These are phyloP conservation scores for Zoysia japonica DNA, from an alignment of 176 grass and related monocot species.

Conservation along the genomic window DNA sequence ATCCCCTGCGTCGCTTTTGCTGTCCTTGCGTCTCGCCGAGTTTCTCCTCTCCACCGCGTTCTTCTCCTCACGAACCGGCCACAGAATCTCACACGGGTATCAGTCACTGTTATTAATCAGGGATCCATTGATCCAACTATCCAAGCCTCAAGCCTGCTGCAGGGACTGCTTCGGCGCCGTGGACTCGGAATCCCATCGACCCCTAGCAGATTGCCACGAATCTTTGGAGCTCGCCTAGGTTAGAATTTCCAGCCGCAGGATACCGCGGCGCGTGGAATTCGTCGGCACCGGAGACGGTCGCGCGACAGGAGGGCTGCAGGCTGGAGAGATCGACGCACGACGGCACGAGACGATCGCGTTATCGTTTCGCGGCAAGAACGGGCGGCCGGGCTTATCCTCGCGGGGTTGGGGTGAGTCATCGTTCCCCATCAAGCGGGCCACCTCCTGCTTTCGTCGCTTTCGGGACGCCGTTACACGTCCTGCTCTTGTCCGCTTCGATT, in stretches of 20 bases:
- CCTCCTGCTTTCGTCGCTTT: slow-evolving; percentile 34
- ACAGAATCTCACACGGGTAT: neutral
- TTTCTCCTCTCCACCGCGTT: neutral
- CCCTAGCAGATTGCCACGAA: no score
- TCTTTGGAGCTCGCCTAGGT: no score
- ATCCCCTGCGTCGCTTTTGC: neutral
- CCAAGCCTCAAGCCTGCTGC: no score
- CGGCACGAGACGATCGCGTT: slow-evolving; percentile 15
- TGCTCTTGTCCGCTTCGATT: slow-evolving; percentile 14
- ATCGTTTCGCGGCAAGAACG: slow-evolving; percentile 14
- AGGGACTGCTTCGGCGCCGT: no score
- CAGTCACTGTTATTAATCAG: no score
- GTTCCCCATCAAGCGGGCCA: slow-evolving; percentile 14
- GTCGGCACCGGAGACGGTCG: neutral
- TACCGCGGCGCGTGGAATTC: neutral
- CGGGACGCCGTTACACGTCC: neutral
- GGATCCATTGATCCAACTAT: no score
- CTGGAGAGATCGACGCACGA: neutral
- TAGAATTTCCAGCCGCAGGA: neutral
- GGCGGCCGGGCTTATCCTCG: slow-evolving; percentile 41
- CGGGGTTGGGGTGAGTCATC: slow-evolving; percentile 31
- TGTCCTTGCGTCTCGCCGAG: slow-evolving; percentile 1
- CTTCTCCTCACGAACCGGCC: neutral
- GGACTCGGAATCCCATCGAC: no score
- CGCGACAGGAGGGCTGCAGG: neutral